Base-by-base conservation (phyloP, 2,329 filamentous ascomycete genomes). In the Phaeosphaeriaceae sp. region DNA sequence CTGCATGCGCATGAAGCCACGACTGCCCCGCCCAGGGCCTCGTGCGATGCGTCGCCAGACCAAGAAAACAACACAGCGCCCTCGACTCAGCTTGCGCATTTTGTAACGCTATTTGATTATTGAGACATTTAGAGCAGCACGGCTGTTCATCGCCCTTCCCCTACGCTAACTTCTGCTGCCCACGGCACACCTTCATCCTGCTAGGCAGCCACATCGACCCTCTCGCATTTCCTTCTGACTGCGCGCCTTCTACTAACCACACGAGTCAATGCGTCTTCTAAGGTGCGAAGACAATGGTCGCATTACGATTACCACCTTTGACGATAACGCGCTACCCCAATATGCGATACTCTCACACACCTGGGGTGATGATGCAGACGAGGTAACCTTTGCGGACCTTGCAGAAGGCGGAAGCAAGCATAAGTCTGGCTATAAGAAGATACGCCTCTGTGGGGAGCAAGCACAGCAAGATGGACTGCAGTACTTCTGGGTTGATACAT, bases 401-500 rank as follows among this genome's bases (percentile, higher is more conserved):
- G 7, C 27, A 51, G 17, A 51, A 22, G 48, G 48, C 31, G 17
- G 24, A 17, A 7, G 31, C 19, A 42, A 41, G 48, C 15, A 40
- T 20, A 41, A 51, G 21, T 22, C 41, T 20, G n/a, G 48, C 48
- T 51, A 51, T 19, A 21, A 24, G n/a, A 51, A 51, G 25, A 49
- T 45, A 5, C 13, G 20, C 21, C 17, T 50, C 48, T 50, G 31
- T 21, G 31, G 21, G 24, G 13, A 54, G 42, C 54, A 57, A 53
- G 58, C 53, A 33, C n/a, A 44, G 22, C 21, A 36, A 36, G 31
- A 36, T 36, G 47, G 52, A 21, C 41, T 53, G 40, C 45, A 54
- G 20, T 58, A 58, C 51, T 58, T 58, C 45, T 55, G 40, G 55
- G 31, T 58, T 5, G 40, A 58, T 20, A 58, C 51, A 24, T 60